These are phyloP conservation scores for Chaetomium cochliodes DNA, from an alignment of 495 filamentous ascomycete species.

Conservation along the genomic window DNA sequence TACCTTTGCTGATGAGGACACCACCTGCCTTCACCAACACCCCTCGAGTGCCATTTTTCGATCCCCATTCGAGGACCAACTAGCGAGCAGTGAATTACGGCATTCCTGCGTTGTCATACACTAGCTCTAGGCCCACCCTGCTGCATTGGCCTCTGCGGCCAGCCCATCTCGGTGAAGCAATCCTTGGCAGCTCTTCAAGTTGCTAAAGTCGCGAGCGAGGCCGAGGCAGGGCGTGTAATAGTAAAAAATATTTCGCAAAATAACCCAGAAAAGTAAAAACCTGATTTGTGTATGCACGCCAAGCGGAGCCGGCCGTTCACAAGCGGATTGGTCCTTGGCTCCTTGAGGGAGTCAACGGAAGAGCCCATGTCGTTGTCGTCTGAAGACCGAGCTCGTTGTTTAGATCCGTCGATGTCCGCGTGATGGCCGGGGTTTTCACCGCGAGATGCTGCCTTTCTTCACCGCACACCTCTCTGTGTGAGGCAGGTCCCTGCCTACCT, in stretches of 20 bases:
- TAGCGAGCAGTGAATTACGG: background rate
- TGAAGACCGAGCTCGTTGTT: background rate
- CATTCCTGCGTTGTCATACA: background rate
- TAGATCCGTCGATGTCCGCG: background rate
- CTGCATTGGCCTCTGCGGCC: background rate
- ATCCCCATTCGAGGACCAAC: background rate
- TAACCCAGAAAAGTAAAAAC: background rate
- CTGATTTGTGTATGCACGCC: slow-evolving; percentile 2
- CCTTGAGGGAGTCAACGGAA: no score
- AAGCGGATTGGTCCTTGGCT: no score
- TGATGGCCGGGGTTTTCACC: background rate
- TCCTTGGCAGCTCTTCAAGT: background rate
- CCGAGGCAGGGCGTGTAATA: background rate
- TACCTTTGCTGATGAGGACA: no score
- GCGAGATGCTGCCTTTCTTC: background rate
- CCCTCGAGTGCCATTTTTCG: background rate
- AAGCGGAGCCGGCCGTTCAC: background rate
- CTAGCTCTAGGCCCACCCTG: background rate
- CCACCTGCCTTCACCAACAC: background rate
- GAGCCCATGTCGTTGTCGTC: background rate
- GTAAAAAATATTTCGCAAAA: slow-evolving; percentile 1
- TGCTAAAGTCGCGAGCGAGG: background rate
- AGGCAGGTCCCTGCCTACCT: background rate
- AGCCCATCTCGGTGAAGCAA: background rate
- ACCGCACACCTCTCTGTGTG: background rate